phyloP scores from a whole-genome alignment of 768 basidiomycete genomes.

The Lactarius pseudohatsudake region DNA sequence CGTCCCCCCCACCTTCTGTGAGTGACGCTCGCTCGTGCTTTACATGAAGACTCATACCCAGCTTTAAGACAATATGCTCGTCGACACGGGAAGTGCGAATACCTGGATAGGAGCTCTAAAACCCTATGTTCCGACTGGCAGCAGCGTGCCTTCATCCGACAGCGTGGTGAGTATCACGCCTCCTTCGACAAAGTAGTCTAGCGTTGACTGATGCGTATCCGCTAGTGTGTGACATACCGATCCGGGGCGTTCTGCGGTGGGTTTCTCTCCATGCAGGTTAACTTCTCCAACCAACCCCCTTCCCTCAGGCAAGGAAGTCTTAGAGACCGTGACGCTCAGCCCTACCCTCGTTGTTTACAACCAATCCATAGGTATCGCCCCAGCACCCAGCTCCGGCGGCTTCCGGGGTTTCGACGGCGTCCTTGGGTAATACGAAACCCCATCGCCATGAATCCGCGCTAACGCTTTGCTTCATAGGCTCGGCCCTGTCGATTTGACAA shows the following conservation, averaged over 20 bases:
- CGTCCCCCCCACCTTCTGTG: conserved; percentile 52
- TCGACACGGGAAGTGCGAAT: conserved; percentile 14
- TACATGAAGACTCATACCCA: not conserved
- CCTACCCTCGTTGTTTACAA: conserved; percentile 27
- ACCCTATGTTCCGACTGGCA: not conserved
- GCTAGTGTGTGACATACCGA: conserved; percentile 20
- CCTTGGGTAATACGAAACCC: conserved; percentile 31
- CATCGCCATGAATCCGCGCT: not conserved
- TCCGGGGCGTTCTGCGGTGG: conserved; percentile 17
- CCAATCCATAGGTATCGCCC: conserved; percentile 43
- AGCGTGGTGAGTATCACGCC: conserved; percentile 1
- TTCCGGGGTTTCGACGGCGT: conserved; percentile 41
- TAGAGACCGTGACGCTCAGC: conserved; percentile 8
- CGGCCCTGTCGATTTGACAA: conserved; percentile 58
- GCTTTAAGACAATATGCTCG: not conserved
- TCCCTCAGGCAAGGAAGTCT: not conserved
- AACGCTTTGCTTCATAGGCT: conserved; percentile 41
- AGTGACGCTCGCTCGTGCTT: conserved; percentile 23
- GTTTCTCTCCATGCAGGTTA: not conserved
- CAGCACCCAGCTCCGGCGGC: conserved; percentile 21
- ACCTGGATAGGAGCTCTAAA: conserved; percentile 9
- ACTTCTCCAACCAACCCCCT: not conserved
- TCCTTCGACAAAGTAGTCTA: too few relatives aligned
- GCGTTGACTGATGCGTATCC: conserved; percentile 1
- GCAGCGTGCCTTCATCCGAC: not conserved